Evolutionary conservation across 768 basidiomycete genomes (phyloP).

Genomic region (Nidularia pulvinata): DNA sequence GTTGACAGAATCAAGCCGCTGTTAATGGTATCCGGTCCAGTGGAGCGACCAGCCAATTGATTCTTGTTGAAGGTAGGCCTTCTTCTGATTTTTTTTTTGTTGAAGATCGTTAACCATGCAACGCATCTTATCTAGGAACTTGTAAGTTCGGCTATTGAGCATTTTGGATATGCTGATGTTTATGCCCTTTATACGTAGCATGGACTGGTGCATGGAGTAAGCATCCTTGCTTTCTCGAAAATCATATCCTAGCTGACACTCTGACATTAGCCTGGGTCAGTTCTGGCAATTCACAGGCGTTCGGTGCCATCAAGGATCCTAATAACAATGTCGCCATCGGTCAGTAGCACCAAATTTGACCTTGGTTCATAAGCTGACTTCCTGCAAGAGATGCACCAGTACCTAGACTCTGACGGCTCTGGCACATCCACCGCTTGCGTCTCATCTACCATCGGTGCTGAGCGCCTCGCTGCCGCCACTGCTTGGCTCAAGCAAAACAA

Average conservation of each 20-base stretch:
- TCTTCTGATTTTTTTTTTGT: background rate
- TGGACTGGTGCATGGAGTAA: constrained; percentile 57
- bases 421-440: constrained; percentile 56
- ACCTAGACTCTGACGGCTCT: constrained; percentile 66
- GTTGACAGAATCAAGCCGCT: constrained; percentile 57
- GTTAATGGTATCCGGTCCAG: constrained; percentile 62
- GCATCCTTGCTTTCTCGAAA: background rate
- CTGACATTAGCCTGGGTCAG: constrained; percentile 1
- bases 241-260: background rate
- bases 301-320: constrained; percentile 47
- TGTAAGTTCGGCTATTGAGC: constrained; percentile 3
- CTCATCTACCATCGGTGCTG: constrained; percentile 58
- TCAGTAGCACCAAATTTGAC: constrained; percentile 16
- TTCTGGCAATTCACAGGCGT: background rate
- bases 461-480: constrained; percentile 56
- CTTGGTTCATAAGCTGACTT: background rate
- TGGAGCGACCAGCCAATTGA: constrained; percentile 62
- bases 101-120: background rate
- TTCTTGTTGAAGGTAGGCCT: constrained; percentile 39
- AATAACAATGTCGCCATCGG: constrained; percentile 62
- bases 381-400: constrained; percentile 63
- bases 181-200: constrained; percentile 20
- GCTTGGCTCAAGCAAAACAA: constrained; percentile 57
- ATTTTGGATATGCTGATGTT: too few species aligned
- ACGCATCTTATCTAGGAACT: constrained; percentile 4